Evolutionary conservation across 371 early-diverging fungal species (phyloP), one percentile per base, ranked within the genome.

Genomic region (Rhizopus stolonifer): DNA sequence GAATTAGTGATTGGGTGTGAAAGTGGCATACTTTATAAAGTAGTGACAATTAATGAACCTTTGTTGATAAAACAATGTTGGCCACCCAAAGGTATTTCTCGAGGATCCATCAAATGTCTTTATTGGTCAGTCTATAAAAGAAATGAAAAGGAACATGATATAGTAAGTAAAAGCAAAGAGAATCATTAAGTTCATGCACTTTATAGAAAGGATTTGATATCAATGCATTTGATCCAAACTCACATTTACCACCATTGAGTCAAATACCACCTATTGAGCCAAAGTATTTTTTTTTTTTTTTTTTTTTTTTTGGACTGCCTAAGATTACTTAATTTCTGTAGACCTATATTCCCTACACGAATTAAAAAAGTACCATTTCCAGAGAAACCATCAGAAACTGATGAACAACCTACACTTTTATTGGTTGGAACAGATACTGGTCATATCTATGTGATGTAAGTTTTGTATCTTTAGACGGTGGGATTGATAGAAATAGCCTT

Each of bases 121-220:
- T 24, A 22, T 2, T 64, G 64, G 64, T 31, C 51, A 32, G 38
- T 53, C 13, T 64, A 58, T 39, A 44, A 49, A 22, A 43, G 13
- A 19, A 42, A 46, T 13, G 54, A 64, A 22, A 51, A 26, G 9
- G 32, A 52, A 13, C 26, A 46, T n/a, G n/a, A 58, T 13, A 58
- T 54, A n/a, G 64, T 58, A 64, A 49, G 50, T 17, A 33, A 6
- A 23, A 6, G 17, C 18, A 25, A 45, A 1, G 15, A 7, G 25
- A 33, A 11, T 38, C 24, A 17, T 38, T 3, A 24, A 40, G 14
- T 33, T 19, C 23, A 39, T 47, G 1, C 3, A 21, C 17, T 10
- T 42, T 38, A 33, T 53, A 64, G 64, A 54, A 58, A 43, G 58
- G 59, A 5, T 58, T 64, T 38, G 64, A 64, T 39, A 24, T 13